phyloP scores from a whole-genome alignment of 1,284 basidiomycete species.

The Heimioporus retisporus region DNA sequence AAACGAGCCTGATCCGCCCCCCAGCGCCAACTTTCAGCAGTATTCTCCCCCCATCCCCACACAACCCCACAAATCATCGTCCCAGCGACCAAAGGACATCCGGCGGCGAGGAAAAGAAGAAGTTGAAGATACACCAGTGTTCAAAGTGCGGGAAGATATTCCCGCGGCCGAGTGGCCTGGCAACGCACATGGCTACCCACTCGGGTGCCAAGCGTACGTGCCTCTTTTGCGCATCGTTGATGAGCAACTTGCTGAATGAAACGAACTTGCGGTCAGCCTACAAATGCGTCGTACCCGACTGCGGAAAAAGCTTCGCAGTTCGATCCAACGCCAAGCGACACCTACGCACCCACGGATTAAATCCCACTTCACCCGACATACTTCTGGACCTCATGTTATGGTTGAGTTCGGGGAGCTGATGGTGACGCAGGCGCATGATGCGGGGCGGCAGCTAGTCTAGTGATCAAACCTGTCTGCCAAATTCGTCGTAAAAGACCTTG shows the following conservation, averaged over 20 bases:
- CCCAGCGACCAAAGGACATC: conserved; percentile 20
- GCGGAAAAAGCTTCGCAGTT: conserved; percentile 66
- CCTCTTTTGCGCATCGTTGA: conserved; percentile 8
- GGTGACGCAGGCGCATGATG: conserved; percentile 54
- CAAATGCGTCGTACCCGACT: conserved; percentile 58
- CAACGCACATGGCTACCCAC: conserved; percentile 76
- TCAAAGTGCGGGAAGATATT: conserved; percentile 66
- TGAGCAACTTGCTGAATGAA: conserved; percentile 17
- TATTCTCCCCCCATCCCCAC: conserved; percentile 15
- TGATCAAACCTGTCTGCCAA: too few relatives aligned
- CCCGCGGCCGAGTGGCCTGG: conserved; percentile 70
- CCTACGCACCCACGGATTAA: conserved; percentile 62
- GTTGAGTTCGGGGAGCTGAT: conserved; percentile 59
- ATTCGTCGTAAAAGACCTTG: too few relatives aligned
- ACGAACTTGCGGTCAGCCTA: conserved; percentile 51
- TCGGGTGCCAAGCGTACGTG: conserved; percentile 69
- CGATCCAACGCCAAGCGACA: conserved; percentile 72
- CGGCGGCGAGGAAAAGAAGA: conserved; percentile 44
- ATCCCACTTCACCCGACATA: conserved; percentile 34
- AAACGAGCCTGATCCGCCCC: conserved; percentile 26
- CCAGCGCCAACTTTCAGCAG: conserved; percentile 15
- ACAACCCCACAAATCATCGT: conserved; percentile 14
- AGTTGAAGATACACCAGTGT: conserved; percentile 64
- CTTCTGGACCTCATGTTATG: conserved; percentile 45
- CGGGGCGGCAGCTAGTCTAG: conserved; percentile 45